Base-by-base conservation (phyloP, 352 stramenopile genomes). In the Globisporangium lucens region DNA sequence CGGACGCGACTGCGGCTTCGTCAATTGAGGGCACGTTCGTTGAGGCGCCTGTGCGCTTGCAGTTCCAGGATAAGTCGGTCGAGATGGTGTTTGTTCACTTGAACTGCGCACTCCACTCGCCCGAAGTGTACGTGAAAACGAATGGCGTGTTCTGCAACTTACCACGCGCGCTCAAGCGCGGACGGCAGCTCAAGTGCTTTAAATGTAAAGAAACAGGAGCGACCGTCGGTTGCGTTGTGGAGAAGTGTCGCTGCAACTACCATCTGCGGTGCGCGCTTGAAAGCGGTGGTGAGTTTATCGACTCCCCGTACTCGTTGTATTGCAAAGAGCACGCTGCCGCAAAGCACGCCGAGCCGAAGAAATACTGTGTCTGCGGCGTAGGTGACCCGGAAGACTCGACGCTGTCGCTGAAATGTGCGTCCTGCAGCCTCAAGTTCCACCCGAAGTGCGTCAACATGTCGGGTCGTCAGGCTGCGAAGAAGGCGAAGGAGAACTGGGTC, bases 81-180 rank as follows among this genome's bases (percentile, higher is more conserved):
- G 80, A 95, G 68, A 79, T 76, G 15, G 87, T 89, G 61, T 81
- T 87, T 67, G 76, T 94, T 29, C 87, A 96, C 71, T 78, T 94
- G 64, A 94, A 96, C 63, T 94, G 84, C 47, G 85, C 86, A 52
- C 65, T 93, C 4, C 87, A 96, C 56, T 93, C 88, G 0, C 83
- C 85, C 27, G 84, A 93, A 62, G 86, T 94, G 36, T 94, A 90
- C 56, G 85, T 94, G 17, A 91, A 94, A 63, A 72, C 79, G 15
- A 80, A 94, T 59, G 83, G 84, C 41, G 80, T 88, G n/a, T 93
- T 93, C 56, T 91, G 86, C 72, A 91, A 93, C 56, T 65, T 95
- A 35, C 75, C 80, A 0, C 86, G 86, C 63, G 84, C 87, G 20
- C 79, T 95, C 51, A 93, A 93, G 63, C 80, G 85, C 22, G 85